Evolutionary conservation across 129 eudicot species (phyloP), one percentile per base, ranked within the genome.

Genomic region (Gnaphalium uliginosum): DNA sequence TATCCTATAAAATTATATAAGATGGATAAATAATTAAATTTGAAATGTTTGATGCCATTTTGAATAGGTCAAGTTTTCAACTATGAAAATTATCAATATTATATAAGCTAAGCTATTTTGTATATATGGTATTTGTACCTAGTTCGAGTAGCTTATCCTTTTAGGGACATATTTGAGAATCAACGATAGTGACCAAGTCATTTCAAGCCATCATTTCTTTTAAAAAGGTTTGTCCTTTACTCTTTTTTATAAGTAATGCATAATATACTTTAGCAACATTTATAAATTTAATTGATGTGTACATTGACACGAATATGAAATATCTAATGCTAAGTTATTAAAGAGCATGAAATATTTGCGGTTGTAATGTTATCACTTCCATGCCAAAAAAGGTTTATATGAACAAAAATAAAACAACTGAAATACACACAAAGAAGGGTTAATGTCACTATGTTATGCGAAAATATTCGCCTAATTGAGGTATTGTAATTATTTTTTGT

Each of bases 131-230:
- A 51, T 70, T 50, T 27, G 29, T 51, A 70, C 64, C 75, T 48
- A 26, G 4, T 9, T 50, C 10, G 11, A 70, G 25, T 70, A 70
- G 75, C 48, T 50, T 72, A 35, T 9, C 56, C 10, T 17, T 72
- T 35, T 72, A 9, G 22, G 56, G 50, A 58, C 8, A 51, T 18
- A 65, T 9, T 27, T 32, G 67, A 72, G 67, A 57, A 72, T 35
- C 67, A 72, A 24, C 37, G 77, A 73, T 57, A 18, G 77, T 35
- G 77, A 73, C 77, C 39, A 19, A 73, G 41, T 37, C 57, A 24
- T 73, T 50, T 30, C 21, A 73, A 39, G 24, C 68, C 26, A 59
- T 19, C 10, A 22, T 58, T 37, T 1, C 68, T 73, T 73, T 73
- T 8, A 0, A 73, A 73, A 73, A 35, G 39, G 57, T 23, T 25